These are phyloP conservation scores for Collybia nuda DNA, from an alignment of 768 basidiomycete genomes.

Conservation along the genomic window DNA sequence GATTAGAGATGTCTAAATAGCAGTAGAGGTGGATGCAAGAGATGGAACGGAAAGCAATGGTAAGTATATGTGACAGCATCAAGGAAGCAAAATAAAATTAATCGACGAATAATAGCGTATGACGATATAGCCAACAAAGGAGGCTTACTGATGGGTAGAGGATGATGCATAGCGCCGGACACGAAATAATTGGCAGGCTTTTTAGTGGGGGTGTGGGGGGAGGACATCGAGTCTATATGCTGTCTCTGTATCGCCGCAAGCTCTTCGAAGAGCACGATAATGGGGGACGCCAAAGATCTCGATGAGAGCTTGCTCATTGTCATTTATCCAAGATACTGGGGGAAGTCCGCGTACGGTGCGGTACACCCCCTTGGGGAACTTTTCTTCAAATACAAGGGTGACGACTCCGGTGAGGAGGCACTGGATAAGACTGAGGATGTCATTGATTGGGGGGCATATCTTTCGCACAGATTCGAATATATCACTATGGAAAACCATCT, in stretches of 20 bases:
- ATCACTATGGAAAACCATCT: conserved; percentile 86
- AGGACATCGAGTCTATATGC: conserved; percentile 76
- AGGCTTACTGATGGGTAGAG: conserved; percentile 12
- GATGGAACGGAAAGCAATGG: conserved; percentile 21
- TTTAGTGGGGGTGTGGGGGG: conserved; percentile 32
- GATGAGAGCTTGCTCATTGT: conserved; percentile 63
- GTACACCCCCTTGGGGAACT: conserved; percentile 65
- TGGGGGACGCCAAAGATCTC: conserved; percentile 76
- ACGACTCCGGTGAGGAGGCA: conserved; percentile 74
- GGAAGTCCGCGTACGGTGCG: conserved; percentile 79
- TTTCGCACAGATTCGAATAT: conserved; percentile 71
- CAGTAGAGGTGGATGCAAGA: conserved; percentile 23
- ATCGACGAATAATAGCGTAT: conserved; percentile 13
- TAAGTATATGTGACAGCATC: conserved; percentile 37
- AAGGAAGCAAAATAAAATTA: conserved; percentile 16
- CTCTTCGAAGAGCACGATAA: conserved; percentile 69
- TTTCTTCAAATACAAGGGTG: conserved; percentile 74
- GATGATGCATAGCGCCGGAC: background rate
- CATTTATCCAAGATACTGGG: conserved; percentile 73
- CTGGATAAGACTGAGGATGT: conserved; percentile 67
- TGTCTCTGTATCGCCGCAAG: conserved; percentile 67
- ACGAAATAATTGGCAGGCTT: conserved; percentile 3
- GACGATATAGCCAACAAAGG: conserved; percentile 12
- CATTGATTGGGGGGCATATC: conserved; percentile 66
- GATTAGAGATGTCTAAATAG: conserved; percentile 21